Base-by-base conservation (phyloP, 1,284 basidiomycete species). In the Leccinum subrobustum region DNA sequence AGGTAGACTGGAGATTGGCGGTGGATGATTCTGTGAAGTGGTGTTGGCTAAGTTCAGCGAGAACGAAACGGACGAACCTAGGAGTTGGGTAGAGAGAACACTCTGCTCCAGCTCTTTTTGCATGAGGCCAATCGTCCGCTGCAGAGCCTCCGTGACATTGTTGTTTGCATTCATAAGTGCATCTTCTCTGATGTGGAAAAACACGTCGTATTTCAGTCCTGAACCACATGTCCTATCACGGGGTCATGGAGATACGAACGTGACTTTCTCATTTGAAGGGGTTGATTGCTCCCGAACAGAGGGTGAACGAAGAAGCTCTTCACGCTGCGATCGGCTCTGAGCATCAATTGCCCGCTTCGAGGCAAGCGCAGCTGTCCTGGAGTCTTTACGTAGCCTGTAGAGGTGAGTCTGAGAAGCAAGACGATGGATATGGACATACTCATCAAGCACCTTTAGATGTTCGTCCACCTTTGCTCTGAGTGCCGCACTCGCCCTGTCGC, bases 101-200 rank as follows among this genome's bases (percentile, higher is more conserved):
- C 93, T 95, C 35, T 88, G 85, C 70, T 97, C 92, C 3, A 98
- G 85, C 70, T 98, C 95, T 52, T 84, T 85, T 75, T 96, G 93
- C 90, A 98, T 93, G 8, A 93, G 77, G 18, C 81, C 82, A 29
- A 95, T 84, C 6, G 95, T 97, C 35, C 94, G 84, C 55, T 91
- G 86, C 4, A 98, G 78, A 2, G 93, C 86, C 53, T 91, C 88
- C 1, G 95, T 96, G 12, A 98, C 92, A 65, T 96, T 86, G 66
- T 91, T 85, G 61, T 89, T 93, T 25, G 93, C 88, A 65, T 88
- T 88, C 88, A 95, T 95, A 8, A 98, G 80, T 0, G 83, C 83
- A 67, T 97, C 94, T 64, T 94, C 94, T 7, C 88, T 92, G 57
- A 53, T 58, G 35, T 23, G 8, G 27, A 57, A 35, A 64, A 14